These are phyloP conservation scores for Lizonia empirigonia DNA, from an alignment of 2,329 filamentous ascomycete species.

Conservation along the genomic window DNA sequence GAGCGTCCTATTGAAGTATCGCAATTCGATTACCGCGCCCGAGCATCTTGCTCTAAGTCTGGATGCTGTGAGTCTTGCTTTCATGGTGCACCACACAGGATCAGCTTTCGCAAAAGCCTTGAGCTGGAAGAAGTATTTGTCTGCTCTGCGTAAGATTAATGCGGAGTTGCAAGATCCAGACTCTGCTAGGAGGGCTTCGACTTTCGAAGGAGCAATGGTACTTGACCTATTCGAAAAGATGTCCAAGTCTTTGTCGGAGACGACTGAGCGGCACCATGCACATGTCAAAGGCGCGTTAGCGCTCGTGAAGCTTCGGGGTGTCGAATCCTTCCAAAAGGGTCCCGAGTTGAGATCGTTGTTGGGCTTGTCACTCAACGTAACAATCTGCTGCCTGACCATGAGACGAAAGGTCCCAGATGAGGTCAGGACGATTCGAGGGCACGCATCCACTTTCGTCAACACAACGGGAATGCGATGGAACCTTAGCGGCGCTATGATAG, in stretches of 20 bases:
- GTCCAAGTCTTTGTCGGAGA: conserved; percentile 14
- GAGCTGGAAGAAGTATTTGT: conserved; percentile 30
- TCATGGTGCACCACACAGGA: conserved; percentile 28
- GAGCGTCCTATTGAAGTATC: conserved; percentile 30
- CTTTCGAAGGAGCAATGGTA: conserved; percentile 30
- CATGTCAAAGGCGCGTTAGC: conserved; percentile 36
- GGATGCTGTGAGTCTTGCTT: conserved; percentile 38
- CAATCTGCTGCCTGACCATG: conserved; percentile 37
- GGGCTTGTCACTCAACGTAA: conserved; percentile 33
- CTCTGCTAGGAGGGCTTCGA: conserved; percentile 19
- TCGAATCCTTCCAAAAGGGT: conserved; percentile 24
- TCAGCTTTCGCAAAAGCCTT: conserved; percentile 25
- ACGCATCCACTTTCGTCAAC: background rate
- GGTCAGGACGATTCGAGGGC: conserved; percentile 9
- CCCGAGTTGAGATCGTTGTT: conserved; percentile 23
- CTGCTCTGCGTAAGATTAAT: conserved; percentile 31
- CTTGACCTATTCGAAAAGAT: conserved; percentile 40
- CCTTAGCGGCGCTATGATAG: background rate
- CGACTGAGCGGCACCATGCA: conserved; percentile 18
- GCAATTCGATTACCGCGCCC: conserved; percentile 17
- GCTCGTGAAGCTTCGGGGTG: conserved; percentile 30
- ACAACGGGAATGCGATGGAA: background rate
- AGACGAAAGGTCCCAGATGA: conserved; percentile 24
- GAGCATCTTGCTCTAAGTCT: conserved; percentile 33
- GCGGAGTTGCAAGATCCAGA: conserved; percentile 22